Conservation (phyloP, 192 early-diverging fungal genomes). For the Coemansia sp. region DNA sequence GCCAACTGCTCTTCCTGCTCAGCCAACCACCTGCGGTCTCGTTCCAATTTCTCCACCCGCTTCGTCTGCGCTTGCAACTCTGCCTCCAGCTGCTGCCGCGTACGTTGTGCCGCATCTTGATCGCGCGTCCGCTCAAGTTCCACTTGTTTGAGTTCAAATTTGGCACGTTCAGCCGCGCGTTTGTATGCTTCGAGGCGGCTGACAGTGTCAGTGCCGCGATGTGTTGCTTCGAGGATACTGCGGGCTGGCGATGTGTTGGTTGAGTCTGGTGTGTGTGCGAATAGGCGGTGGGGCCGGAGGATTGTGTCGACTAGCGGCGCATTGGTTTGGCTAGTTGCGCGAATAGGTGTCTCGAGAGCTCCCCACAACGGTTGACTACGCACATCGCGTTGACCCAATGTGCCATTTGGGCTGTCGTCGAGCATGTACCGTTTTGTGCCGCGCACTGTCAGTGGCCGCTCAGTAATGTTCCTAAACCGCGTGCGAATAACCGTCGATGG, state of each 20-base stretch:
- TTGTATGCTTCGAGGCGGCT: conserved; percentile 17
- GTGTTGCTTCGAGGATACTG: conserved; percentile 24
- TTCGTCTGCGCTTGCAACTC: conserved; percentile 35
- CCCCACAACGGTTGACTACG: conserved; percentile 10
- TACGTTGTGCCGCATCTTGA: conserved; percentile 27
- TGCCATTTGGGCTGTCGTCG: conserved; percentile 25
- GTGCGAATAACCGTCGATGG: conserved; percentile 46
- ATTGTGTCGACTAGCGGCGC: conserved; percentile 17
- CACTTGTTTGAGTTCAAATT: conserved; percentile 40
- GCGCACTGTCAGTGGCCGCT: conserved; percentile 9
- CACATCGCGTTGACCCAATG: background rate
- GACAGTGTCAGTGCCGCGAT: conserved; percentile 9
- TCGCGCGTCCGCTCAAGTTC: conserved; percentile 37
- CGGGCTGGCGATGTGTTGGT: conserved; percentile 24
- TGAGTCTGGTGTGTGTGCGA: background rate
- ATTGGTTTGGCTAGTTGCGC: background rate
- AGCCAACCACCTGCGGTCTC: conserved; percentile 59
- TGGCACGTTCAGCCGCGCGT: conserved; percentile 29
- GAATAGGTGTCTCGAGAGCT: conserved; percentile 25
- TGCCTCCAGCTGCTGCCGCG: conserved; percentile 29
- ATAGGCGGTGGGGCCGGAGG: conserved; percentile 27
- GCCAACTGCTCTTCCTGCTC: conserved; percentile 56
- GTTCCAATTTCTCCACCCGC: conserved; percentile 60
- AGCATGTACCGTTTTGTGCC: conserved; percentile 36
- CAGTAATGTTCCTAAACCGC: conserved; percentile 29